phyloP scores from a whole-genome alignment of 2,329 filamentous ascomycete species.

The Acarospora socialis region DNA sequence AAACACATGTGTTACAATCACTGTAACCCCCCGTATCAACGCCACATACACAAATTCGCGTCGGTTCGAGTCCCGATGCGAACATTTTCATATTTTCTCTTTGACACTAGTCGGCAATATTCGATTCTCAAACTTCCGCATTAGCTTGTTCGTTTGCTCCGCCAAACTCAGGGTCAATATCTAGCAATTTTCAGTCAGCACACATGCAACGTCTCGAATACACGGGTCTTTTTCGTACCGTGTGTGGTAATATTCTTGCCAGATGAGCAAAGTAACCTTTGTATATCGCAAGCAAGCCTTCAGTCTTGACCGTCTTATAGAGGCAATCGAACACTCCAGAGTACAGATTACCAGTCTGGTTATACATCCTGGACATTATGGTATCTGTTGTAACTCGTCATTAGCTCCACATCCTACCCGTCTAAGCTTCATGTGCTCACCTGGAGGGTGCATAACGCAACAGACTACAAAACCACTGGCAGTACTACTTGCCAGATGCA shows the following conservation, averaged over 20 bases:
- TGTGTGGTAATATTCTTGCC: slow-evolving; percentile 87
- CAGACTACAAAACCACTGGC: slow-evolving; percentile 92
- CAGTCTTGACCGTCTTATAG: slow-evolving; percentile 76
- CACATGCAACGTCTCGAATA: not conserved
- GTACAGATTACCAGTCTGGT: slow-evolving; percentile 97
- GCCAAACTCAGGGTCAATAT: slow-evolving; percentile 85
- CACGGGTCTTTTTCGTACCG: slow-evolving; percentile 41
- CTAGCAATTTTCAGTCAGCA: slow-evolving; percentile 24
- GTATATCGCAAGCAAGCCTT: slow-evolving; percentile 86
- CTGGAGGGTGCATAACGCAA: slow-evolving; percentile 93
- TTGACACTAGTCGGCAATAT: slow-evolving; percentile 35
- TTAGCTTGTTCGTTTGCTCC: slow-evolving; percentile 91
- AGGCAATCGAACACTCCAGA: slow-evolving; percentile 84
- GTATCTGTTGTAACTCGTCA: slow-evolving; percentile 46
- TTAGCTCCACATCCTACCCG: not conserved
- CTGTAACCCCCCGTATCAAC: not conserved
- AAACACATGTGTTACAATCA: too few relatives aligned
- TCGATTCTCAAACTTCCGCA: slow-evolving; percentile 60
- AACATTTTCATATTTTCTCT: slow-evolving; percentile 29
- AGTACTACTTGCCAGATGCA: slow-evolving; percentile 81
- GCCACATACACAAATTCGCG: not conserved
- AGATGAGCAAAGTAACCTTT: slow-evolving; percentile 95
- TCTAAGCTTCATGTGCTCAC: slow-evolving; percentile 31
- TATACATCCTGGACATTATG: slow-evolving; percentile 97
- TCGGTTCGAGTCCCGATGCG: not conserved